Percentiles rank a stretch among this genome's conserved stretches.
phyloP scores from a whole-genome alignment of 257 asterid species.

The Paulownia fortunei region DNA sequence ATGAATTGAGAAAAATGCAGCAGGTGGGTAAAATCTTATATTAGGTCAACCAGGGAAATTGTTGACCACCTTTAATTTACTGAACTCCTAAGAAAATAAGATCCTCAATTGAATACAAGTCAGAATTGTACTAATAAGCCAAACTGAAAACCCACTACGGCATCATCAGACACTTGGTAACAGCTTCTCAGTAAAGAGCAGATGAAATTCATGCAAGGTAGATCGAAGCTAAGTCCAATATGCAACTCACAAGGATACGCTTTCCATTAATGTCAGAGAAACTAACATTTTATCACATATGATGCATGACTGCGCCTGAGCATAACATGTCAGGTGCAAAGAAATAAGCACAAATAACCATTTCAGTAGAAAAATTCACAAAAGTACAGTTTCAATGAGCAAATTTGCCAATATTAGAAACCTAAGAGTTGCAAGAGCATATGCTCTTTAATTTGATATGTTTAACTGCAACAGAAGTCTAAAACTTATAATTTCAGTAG shows the following conservation, averaged over 20 bases:
- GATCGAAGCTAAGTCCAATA: not conserved
- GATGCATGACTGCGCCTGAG: not conserved
- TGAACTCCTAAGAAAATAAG: not conserved
- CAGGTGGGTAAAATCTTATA: not conserved
- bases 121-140: not conserved
- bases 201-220: slow-evolving; percentile 5
- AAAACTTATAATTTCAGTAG: not conserved
- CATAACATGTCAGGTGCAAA: not conserved
- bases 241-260: not conserved
- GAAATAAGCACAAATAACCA: slow-evolving; percentile 2
- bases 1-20: slow-evolving; percentile 16
- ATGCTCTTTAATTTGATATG: not conserved
- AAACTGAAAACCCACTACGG: slow-evolving; percentile 1
- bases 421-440: slow-evolving; percentile 5
- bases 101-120: not conserved
- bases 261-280: slow-evolving; percentile 4
- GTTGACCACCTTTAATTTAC: not conserved
- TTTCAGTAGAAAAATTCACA: not conserved
- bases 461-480: slow-evolving; percentile 6
- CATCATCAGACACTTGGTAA: not conserved
- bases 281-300: not conserved
- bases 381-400: not conserved
- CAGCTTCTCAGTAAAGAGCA: not conserved
- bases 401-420: not conserved
- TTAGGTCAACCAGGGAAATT: not conserved